phyloP scores from a whole-genome alignment of 306 rosid species.

The Dryas octopetala region DNA sequence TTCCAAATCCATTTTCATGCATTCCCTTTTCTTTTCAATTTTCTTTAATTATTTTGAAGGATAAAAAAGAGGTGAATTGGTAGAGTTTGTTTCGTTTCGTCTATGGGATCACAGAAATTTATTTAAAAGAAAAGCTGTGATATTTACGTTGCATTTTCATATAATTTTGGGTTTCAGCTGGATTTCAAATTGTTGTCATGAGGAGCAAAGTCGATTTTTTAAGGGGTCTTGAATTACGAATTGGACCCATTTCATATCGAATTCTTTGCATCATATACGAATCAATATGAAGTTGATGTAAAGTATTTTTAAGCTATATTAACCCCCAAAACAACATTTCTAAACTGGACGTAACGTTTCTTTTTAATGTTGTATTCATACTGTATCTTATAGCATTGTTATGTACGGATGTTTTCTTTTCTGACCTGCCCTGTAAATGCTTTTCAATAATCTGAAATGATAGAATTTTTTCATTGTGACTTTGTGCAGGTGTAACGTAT shows the following conservation, averaged over 20 bases:
- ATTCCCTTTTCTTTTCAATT: not conserved
- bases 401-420: not conserved
- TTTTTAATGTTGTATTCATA: not conserved
- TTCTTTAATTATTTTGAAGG: not conserved
- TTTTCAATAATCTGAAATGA: not conserved
- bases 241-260: not conserved
- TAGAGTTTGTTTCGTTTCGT: too few relatives aligned
- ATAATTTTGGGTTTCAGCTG: not conserved
- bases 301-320: not conserved
- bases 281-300: not conserved
- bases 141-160: too few relatives aligned
- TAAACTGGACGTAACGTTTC: not conserved
- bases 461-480: not conserved
- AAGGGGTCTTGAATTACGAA: not conserved
- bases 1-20: not conserved
- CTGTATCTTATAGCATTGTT: not conserved
- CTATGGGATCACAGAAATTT: too few relatives aligned
- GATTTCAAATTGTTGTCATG: not conserved
- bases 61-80: not conserved
- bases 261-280: not conserved
- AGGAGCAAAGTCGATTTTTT: too few relatives aligned
- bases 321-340: constrained; percentile 1
- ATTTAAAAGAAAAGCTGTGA: too few relatives aligned
- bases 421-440: not conserved
- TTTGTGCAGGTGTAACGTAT: constrained; percentile 34